Evolutionary conservation across 805 yeast species (phyloP), one percentile per base, ranked within the genome.

Genomic region (Candida argentea): DNA sequence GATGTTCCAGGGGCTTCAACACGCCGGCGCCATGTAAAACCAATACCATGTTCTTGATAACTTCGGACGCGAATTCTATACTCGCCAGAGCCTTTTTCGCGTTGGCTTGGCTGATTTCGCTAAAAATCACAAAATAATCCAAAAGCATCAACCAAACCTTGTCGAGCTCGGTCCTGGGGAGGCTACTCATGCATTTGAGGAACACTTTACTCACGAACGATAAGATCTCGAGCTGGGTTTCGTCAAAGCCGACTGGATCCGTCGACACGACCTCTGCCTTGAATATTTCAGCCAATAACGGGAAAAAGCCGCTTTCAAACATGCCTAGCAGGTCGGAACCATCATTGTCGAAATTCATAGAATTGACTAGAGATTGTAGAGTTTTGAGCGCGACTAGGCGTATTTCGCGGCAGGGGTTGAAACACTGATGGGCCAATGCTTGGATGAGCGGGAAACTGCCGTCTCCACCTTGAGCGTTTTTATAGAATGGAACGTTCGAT

Each of bases 351-450:
- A 51, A 42, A 7, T 61, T 51, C 31, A 21, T 43, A 3, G 75
- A 57, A 8, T 76, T 51, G 7, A 76, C 43, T 4, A 68, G 55
- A 4, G 61, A 54, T 34, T 80, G 81, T 28, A 87, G 62, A 0
- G 70, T 51, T 13, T 65, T 63, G 23, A 85, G 52, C 0, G 94
- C 87, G 48, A 66, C 71, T 0, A 67, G 52, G 22, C 94, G 61
- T 7, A 86, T 59, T 44, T 82, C 86, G 16, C 83, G 61, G 48
- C 94, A 83, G 12, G 95, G 94, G 43, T 86, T 86, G 47, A 80
- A 68, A 48, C 95, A 82, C 49, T 87, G 95, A 43, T 81, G 89
- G 0, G 91, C 85, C 30, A 86, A 61, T 0, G 93, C 93, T 46
- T 84, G 89, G 16, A 81, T 62, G 35, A 83, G 59, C 1, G 94